Percentiles rank a stretch among this genome's conserved stretches.
phyloP scores from a whole-genome alignment of 2,329 filamentous ascomycete species.

The Dactylellina cionopaga region DNA sequence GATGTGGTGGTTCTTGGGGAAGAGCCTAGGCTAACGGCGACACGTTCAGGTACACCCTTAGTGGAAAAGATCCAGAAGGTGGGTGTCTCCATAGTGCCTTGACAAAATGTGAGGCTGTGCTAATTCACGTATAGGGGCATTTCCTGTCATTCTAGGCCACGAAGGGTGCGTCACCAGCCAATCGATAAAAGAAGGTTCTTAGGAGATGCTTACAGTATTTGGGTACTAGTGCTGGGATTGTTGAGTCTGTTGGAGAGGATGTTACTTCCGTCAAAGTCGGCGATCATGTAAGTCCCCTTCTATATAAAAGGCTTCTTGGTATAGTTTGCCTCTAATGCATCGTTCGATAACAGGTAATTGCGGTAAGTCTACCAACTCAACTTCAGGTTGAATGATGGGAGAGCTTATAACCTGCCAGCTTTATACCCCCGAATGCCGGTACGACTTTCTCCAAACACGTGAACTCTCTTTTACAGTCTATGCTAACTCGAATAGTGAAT shows the following conservation, averaged over 20 bases:
- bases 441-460: too few relatives aligned
- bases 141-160: conserved; percentile 88
- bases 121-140: conserved; percentile 11
- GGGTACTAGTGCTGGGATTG: conserved; percentile 75
- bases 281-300: conserved; percentile 73
- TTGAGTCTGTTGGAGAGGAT: conserved; percentile 92
- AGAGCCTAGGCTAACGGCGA: conserved; percentile 7
- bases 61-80: conserved; percentile 96
- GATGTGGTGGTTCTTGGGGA: not conserved
- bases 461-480: not conserved
- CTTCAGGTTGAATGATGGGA: not conserved
- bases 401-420: conserved; percentile 20
- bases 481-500: conserved; percentile 75
- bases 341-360: conserved; percentile 30
- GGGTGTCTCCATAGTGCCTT: not conserved
- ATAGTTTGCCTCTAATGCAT: not conserved
- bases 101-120: not conserved
- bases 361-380: conserved; percentile 16
- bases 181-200: not conserved
- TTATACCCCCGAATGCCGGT: conserved; percentile 42
- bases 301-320: not conserved
- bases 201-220: not conserved
- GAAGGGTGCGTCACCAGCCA: conserved; percentile 65
- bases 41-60: conserved; percentile 84
- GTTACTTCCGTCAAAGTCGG: conserved; percentile 94